Evolutionary conservation across 768 basidiomycete species (phyloP).

Genomic region (Tephrocybe sp.): DNA sequence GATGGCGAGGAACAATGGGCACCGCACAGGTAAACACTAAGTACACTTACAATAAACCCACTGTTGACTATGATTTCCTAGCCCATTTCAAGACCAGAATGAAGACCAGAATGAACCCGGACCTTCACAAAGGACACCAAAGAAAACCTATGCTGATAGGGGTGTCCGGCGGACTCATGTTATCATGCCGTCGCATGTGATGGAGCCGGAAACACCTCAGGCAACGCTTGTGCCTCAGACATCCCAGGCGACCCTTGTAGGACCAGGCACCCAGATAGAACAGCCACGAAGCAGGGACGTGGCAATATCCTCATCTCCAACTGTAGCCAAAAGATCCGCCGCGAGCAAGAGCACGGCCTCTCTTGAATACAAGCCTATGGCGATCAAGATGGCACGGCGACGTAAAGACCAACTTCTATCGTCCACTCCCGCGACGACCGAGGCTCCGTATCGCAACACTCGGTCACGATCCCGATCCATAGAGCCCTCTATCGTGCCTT

Average conservation of each 20-base stretch:
- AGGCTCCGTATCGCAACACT: constrained; percentile 33
- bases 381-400: constrained; percentile 7
- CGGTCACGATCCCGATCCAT: constrained; percentile 33
- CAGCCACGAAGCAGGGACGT: background rate
- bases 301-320: background rate
- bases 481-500: constrained; percentile 21
- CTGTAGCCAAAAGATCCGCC: too few species aligned
- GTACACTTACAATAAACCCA: background rate
- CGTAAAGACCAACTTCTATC: background rate
- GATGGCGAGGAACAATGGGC: background rate
- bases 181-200: background rate
- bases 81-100: background rate
- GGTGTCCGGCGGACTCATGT: background rate
- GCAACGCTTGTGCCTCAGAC: constrained; percentile 18
- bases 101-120: constrained; percentile 5
- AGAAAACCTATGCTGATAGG: background rate
- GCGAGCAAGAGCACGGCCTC: background rate
- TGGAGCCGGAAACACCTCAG: constrained; percentile 14
- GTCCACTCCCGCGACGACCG: background rate
- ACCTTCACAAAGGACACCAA: constrained; percentile 1
- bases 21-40: background rate
- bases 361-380: background rate
- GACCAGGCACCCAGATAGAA: background rate
- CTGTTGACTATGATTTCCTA: background rate
- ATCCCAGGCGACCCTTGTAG: constrained; percentile 18